A percentile compares a stretch with the other conserved stretches of the same genome.
phyloP scores from a whole-genome alignment of 768 basidiomycete genomes.

The Hypholoma sublateritium region DNA sequence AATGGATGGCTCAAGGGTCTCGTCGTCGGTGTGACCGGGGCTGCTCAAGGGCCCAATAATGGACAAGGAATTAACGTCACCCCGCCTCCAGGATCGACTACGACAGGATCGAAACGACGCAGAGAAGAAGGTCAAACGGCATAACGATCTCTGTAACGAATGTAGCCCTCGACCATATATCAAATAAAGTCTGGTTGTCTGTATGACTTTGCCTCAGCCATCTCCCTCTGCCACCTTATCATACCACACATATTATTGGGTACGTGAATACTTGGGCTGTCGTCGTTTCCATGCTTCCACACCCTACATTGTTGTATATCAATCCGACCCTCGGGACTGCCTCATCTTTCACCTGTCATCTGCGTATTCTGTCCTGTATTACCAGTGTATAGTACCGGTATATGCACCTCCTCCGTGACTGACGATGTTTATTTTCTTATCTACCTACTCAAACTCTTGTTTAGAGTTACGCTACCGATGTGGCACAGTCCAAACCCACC shows the following conservation, averaged over 20 bases:
- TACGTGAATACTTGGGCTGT: slow-evolving; percentile 4
- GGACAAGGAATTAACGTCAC: slow-evolving; percentile 20
- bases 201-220: background rate
- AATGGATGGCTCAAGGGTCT: slow-evolving; percentile 92
- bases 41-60: slow-evolving; percentile 41
- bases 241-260: background rate
- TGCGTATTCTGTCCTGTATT: background rate
- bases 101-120: slow-evolving; percentile 30
- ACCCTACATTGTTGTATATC: background rate
- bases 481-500: background rate
- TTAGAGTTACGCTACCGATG: background rate
- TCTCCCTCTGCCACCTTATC: background rate
- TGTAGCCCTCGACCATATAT: slow-evolving; percentile 5
- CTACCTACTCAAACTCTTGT: background rate
- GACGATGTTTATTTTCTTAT: background rate
- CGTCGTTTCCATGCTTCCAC: background rate
- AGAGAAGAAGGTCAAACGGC: slow-evolving; percentile 29
- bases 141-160: slow-evolving; percentile 8
- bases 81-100: slow-evolving; percentile 12
- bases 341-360: background rate
- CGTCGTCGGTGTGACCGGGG: slow-evolving; percentile 85
- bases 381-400: background rate
- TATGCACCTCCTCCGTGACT: background rate
- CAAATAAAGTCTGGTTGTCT: slow-evolving; percentile 4
- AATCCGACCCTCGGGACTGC: background rate